Conservation (phyloP, 371 early-diverging fungal species). For the Encephalitozoon intestinalis region DNA sequence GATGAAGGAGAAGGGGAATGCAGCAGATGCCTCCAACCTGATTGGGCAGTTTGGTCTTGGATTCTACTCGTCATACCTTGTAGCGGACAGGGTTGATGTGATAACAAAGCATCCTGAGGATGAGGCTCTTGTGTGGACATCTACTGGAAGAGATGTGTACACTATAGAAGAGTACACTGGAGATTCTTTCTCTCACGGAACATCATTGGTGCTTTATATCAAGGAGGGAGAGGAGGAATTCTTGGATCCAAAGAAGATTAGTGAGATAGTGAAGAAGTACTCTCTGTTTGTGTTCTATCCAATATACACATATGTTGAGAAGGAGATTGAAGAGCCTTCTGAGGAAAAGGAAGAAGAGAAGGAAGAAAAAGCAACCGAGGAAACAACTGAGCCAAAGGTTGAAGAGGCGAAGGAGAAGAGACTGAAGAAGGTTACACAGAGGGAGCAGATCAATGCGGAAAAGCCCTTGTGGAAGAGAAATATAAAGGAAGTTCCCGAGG, state of each 20-base stretch:
- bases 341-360: constrained; percentile 67
- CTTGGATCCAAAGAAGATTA: constrained; percentile 69
- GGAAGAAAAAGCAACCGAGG: constrained; percentile 57
- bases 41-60: constrained; percentile 97
- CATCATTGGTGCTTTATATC: constrained; percentile 73
- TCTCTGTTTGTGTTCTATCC: constrained; percentile 83
- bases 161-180: constrained; percentile 73
- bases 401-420: constrained; percentile 63
- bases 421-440: constrained; percentile 66
- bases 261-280: constrained; percentile 81
- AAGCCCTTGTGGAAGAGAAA: constrained; percentile 86
- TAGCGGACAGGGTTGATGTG: constrained; percentile 82
- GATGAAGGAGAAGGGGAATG: constrained; percentile 61
- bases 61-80: constrained; percentile 89
- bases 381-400: constrained; percentile 63
- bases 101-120: constrained; percentile 86
- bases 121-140: constrained; percentile 82
- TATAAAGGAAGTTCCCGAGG: constrained; percentile 74
- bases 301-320: constrained; percentile 71
- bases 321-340: constrained; percentile 69
- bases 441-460: constrained; percentile 64
- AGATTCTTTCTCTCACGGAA: constrained; percentile 74
- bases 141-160: constrained; percentile 78
- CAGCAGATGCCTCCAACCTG: constrained; percentile 67
- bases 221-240: constrained; percentile 80